Evolutionary conservation across 768 basidiomycete genomes (phyloP).

Genomic region (Hortiboletus flavorubellus): DNA sequence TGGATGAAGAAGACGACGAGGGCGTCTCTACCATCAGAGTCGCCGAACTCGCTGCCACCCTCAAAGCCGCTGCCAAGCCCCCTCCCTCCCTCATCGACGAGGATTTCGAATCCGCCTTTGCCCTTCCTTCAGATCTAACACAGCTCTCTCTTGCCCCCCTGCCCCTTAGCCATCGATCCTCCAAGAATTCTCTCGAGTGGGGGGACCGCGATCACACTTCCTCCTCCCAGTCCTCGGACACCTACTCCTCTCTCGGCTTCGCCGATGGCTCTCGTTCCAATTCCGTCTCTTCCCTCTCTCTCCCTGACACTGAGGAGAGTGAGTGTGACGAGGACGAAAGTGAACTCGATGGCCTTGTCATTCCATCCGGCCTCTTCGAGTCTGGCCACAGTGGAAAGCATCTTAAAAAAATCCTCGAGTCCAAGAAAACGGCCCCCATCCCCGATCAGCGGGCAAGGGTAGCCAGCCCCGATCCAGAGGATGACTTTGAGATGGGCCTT

Average conservation of each 20-base stretch:
- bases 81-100: slow-evolving; percentile 49
- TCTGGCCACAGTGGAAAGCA: slow-evolving; percentile 57
- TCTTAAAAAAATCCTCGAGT: slow-evolving; percentile 49
- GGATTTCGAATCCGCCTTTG: slow-evolving; percentile 82
- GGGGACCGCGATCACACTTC: slow-evolving; percentile 79
- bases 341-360: slow-evolving; percentile 76
- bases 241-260: slow-evolving; percentile 77
- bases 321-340: slow-evolving; percentile 64
- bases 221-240: slow-evolving; percentile 85
- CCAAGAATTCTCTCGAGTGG: slow-evolving; percentile 85
- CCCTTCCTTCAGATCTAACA: slow-evolving; percentile 75
- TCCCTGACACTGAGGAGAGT: slow-evolving; percentile 72
- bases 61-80: slow-evolving; percentile 34
- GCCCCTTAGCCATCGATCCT: slow-evolving; percentile 70
- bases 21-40: slow-evolving; percentile 84
- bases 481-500: slow-evolving; percentile 83
- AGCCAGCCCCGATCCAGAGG: slow-evolving; percentile 64
- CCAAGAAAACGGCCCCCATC: slow-evolving; percentile 54
- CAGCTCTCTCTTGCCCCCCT: slow-evolving; percentile 78
- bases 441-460: slow-evolving; percentile 51
- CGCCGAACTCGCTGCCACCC: slow-evolving; percentile 41
- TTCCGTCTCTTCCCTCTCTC: slow-evolving; percentile 59
- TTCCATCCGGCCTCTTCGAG: slow-evolving; percentile 74
- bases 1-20: slow-evolving; percentile 72
- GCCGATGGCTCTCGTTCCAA: slow-evolving; percentile 71